Percentiles rank a stretch among this genome's conserved stretches.
These are phyloP conservation scores for Metarhizium anisopliae DNA, from an alignment of 2,329 filamentous ascomycete species.

Conservation along the genomic window DNA sequence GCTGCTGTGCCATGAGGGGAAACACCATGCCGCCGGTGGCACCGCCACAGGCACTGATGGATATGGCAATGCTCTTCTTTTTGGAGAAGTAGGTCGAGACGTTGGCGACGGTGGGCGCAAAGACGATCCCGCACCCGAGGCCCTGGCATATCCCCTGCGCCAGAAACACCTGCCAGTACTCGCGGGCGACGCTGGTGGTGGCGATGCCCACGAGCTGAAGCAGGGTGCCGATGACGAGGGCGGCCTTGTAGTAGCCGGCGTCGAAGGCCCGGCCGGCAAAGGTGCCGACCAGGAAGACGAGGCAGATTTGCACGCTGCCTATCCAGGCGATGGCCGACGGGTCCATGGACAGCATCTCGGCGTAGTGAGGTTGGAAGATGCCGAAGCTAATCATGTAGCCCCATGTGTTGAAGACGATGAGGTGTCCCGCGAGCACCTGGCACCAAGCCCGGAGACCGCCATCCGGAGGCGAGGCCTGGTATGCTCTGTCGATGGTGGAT, in stretches of 20 bases:
- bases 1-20: slow-evolving; percentile 45
- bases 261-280: slow-evolving; percentile 34
- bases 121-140: slow-evolving; percentile 44
- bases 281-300: slow-evolving; percentile 30
- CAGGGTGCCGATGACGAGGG: slow-evolving; percentile 24
- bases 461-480: slow-evolving; percentile 20
- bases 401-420: slow-evolving; percentile 29
- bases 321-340: slow-evolving; percentile 38
- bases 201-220: slow-evolving; percentile 38
- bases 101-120: slow-evolving; percentile 43
- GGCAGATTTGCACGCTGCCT: slow-evolving; percentile 35
- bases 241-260: slow-evolving; percentile 27
- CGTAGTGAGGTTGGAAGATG: slow-evolving; percentile 31
- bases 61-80: slow-evolving; percentile 51
- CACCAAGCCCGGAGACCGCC: slow-evolving; percentile 28
- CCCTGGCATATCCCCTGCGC: slow-evolving; percentile 49
- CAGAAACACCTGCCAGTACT: slow-evolving; percentile 40
- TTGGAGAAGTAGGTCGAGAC: slow-evolving; percentile 51
- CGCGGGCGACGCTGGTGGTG: slow-evolving; percentile 30
- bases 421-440: slow-evolving; percentile 27
- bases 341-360: slow-evolving; percentile 18
- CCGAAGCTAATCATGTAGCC: slow-evolving; percentile 29
- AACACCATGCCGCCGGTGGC: slow-evolving; percentile 56
- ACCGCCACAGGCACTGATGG: slow-evolving; percentile 49
- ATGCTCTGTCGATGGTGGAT: slow-evolving; percentile 2